A percentile compares a stretch with the other conserved stretches of the same genome.
These are phyloP conservation scores for Heteromeles arbutifolia DNA, from an alignment of 306 rosid genomes.

Conservation along the genomic window DNA sequence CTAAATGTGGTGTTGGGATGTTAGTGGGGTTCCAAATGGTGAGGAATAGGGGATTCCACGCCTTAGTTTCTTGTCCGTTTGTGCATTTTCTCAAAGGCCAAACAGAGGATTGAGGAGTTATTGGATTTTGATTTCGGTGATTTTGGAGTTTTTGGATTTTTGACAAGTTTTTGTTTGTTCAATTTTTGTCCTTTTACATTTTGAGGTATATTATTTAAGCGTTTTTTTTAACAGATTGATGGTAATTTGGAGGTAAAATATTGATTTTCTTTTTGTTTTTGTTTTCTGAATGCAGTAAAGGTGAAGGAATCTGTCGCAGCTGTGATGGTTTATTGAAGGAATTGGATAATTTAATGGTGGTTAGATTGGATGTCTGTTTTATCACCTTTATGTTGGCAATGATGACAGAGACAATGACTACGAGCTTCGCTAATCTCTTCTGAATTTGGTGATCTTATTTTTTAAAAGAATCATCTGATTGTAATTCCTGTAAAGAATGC, in stretches of 20 bases:
- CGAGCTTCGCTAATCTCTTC: constrained; percentile 17
- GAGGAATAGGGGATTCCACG: constrained; percentile 4
- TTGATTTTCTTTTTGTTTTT: not conserved
- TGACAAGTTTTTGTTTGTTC: not conserved
- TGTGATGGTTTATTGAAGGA: constrained; percentile 2
- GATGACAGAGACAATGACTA: constrained; percentile 4
- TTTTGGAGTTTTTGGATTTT: not conserved
- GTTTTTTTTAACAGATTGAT: not conserved
- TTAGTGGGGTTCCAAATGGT: constrained; percentile 13
- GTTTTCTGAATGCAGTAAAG: constrained; percentile 34
- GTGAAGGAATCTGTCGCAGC: constrained; percentile 8
- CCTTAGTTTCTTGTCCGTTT: constrained; percentile 2
- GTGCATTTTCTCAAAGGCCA: constrained; percentile 7
- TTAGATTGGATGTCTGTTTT: constrained; percentile 1
- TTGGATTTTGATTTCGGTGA: not conserved
- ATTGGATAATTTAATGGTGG: constrained; percentile 15
- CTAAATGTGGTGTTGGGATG: constrained; percentile 11
- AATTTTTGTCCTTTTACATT: not conserved
- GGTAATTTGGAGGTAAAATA: not conserved
- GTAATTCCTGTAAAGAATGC: constrained; percentile 18
- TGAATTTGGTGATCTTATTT: constrained; percentile 24
- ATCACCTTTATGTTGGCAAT: constrained; percentile 17
- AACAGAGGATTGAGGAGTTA: constrained; percentile 16
- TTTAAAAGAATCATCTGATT: constrained; percentile 32
- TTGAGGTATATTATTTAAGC: not conserved